Percentiles rank a stretch among this genome's conserved stretches.
phyloP scores from a whole-genome alignment of 371 early-diverging fungal genomes.

The Lichtheimia hyalospora region DNA sequence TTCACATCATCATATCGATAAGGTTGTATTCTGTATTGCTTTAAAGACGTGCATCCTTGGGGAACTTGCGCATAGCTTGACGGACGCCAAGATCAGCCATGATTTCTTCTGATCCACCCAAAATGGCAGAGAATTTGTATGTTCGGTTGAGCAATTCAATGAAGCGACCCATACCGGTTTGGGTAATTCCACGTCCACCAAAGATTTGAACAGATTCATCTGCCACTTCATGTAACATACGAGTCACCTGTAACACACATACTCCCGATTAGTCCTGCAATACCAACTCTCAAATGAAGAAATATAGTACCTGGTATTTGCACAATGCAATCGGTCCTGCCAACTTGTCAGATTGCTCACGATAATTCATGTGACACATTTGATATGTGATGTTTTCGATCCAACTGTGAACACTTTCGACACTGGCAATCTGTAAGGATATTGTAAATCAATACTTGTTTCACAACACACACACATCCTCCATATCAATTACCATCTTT shows the following conservation, averaged over 20 bases:
- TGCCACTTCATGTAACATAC: conserved; percentile 55
- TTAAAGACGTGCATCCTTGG: conserved; percentile 24
- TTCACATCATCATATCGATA: too few species aligned
- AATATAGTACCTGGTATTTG: conserved; percentile 44
- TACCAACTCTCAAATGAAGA: neutral
- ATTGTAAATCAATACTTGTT: neutral
- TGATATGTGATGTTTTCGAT: conserved; percentile 66
- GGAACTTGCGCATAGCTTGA: conserved; percentile 46
- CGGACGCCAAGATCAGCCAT: conserved; percentile 55
- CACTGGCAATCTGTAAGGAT: conserved; percentile 40
- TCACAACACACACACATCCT: neutral
- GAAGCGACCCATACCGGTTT: conserved; percentile 63
- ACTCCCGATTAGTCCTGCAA: too few species aligned
- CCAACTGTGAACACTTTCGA: conserved; percentile 66
- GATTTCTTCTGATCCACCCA: conserved; percentile 75
- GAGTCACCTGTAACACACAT: conserved; percentile 28
- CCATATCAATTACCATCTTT: conserved; percentile 39
- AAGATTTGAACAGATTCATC: conserved; percentile 75
- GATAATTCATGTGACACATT: conserved; percentile 64
- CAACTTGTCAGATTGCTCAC: conserved; percentile 58
- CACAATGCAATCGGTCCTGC: conserved; percentile 71
- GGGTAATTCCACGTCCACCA: conserved; percentile 66
- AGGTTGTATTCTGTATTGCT: neutral
- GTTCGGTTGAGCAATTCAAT: conserved; percentile 58
- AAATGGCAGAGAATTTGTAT: conserved; percentile 50